Base-by-base conservation (phyloP, 495 filamentous ascomycete genomes). In the Niebla homalea region DNA sequence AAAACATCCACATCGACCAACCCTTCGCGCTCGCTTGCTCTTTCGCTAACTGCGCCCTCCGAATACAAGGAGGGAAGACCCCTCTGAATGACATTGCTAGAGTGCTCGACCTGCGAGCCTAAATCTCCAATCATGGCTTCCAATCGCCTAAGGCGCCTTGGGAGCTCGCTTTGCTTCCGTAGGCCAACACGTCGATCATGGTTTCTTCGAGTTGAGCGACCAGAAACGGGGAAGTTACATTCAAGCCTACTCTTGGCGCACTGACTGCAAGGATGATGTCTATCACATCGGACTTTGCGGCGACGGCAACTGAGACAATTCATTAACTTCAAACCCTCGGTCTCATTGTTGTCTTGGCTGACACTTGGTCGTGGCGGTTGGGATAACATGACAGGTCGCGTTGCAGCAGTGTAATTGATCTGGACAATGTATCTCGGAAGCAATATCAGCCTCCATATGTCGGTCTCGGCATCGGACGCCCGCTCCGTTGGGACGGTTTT, bases 251-350 rank as follows among this genome's bases (percentile, higher is more conserved):
- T 52, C 45, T 37, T 53, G 23, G 43, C 35, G 36, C 57, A 59
- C 35, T 41, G 46, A 19, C 25, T 23, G 37, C 57, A 59, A 42
- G 57, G 57, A 16, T 37, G 37, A 19, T 44, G 54, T 50, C 57
- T 49, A 44, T 59, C 47, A 48, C 57, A 59, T 15, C 57, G 57
- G 5, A 57, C 36, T 43, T 59, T 59, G 20, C 57, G 50, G 21
- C 54, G 50, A n/a, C 54, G 54, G 50, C 57, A 59, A 36, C 45
- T 54, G 35, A 57, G 29, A 43, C 57, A 59, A 36, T 44, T 59
- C 57, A 54, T 57, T 18, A 44, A 21, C 15, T 51, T 51, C 7
- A 46, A 5, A 29, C 3, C 14, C 36, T 51, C 42, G 12, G 39
- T 5, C 6, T 21, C 29, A 16, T 26, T 21, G 35, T 15, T 52